Evolutionary conservation across 2,329 filamentous ascomycete genomes (phyloP), one percentile per base, ranked within the genome.

Genomic region (Hymenoscyphus occultus): DNA sequence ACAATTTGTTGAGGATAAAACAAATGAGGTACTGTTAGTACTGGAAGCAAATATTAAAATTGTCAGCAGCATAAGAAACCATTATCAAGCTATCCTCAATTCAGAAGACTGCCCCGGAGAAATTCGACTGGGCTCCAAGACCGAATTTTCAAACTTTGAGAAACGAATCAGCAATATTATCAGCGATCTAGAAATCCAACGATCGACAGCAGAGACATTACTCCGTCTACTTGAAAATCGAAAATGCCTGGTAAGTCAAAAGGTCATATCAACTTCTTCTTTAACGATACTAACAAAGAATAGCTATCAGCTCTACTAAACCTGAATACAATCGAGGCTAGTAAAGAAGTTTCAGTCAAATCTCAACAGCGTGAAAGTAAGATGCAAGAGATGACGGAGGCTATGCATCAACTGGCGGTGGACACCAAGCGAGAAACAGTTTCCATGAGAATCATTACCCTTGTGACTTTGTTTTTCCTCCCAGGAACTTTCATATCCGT

Each of bases 401-500:
- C 72, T 3, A 74, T 73, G 71, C 70, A 76, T 42, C 63, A 67
- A 0, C 72, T 79, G 39, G 75, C 78, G 1, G 61, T 68, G 19
- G 74, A 76, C 64, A 71, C 77, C 0, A 74, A 76, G 51, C 69
- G 73, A 40, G 77, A 79, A 67, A 77, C 78, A 0, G 74, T 78
- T 0, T 77, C 76, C 0, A 80, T 79, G 78, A 70, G 75, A 12
- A 74, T 78, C 14, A 79, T 80, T 45, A 79, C 78, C 0, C 68
- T 76, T 0, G 77, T 79, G 1, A 78, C 77, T 0, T 62, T 79
- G 0, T 77, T 80, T 61, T 80, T 78, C 65, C 68, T 80, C 1
- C 78, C 78, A 4, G 77, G 74, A 7, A 79, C 77, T 1, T 79
- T 79, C 62, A 75, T 79, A 13, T 76, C 76, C 19, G 78, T 56